Percentiles rank a stretch among this genome's conserved stretches.
phyloP scores from a whole-genome alignment of 176 grass and related monocot species.

The Zoysia japonica region DNA sequence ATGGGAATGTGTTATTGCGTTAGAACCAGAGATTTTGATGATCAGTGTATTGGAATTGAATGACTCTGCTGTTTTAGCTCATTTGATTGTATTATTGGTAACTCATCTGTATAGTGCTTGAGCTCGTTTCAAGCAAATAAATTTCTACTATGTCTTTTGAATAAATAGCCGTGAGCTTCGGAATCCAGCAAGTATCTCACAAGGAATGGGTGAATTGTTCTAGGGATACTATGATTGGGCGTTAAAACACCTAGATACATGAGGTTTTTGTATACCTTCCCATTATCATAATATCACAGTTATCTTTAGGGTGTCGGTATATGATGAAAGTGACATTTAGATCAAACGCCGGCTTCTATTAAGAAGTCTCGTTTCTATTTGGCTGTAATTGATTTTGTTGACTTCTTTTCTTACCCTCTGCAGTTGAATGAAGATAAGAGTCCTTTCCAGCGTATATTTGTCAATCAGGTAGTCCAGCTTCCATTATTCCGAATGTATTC shows the following conservation, averaged over 20 bases:
- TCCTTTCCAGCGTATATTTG: slow-evolving; percentile 98
- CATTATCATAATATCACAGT: too few species aligned
- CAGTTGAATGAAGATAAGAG: slow-evolving; percentile 99
- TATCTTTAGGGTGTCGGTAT: not conserved
- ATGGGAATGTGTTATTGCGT: slow-evolving; percentile 17
- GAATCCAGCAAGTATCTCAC: not conserved
- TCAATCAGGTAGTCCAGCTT: slow-evolving; percentile 78
- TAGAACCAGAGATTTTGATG: not conserved
- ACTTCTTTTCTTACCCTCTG: slow-evolving; percentile 33
- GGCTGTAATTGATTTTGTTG: slow-evolving; percentile 9
- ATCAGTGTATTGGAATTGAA: slow-evolving; percentile 4
- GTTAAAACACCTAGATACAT: not conserved
- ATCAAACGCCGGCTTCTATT: not conserved
- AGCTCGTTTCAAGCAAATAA: slow-evolving; percentile 11
- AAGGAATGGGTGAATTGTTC: not conserved
- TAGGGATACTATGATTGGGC: not conserved
- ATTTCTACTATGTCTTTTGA: not conserved
- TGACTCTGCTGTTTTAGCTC: slow-evolving; percentile 22
- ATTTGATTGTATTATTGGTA: slow-evolving; percentile 11
- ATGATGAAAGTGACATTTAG: not conserved
- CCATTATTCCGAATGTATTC: slow-evolving; percentile 3
- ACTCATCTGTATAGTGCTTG: not conserved
- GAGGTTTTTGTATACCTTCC: not conserved
- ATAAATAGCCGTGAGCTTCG: not conserved
- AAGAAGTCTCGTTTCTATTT: slow-evolving; percentile 20